Conservation (phyloP, 208 protist species). For the Trypanosoma lewisi region DNA sequence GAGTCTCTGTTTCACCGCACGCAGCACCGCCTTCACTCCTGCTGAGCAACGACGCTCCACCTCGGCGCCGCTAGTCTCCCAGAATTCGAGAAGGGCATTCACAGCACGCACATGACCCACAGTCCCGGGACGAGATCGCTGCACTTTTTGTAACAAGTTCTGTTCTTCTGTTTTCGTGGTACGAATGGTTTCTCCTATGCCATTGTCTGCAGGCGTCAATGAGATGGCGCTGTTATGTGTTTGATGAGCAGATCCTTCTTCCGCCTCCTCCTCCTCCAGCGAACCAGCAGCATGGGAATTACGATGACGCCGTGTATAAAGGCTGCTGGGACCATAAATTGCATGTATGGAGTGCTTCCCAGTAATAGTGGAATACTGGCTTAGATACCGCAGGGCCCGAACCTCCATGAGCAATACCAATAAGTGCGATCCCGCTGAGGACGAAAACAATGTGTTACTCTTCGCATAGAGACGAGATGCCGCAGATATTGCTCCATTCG, state of each 20-base stretch:
- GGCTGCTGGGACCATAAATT: constrained; percentile 27
- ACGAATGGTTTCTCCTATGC: not conserved
- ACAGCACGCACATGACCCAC: constrained; percentile 45
- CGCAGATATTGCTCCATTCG: not conserved
- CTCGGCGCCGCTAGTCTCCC: constrained; percentile 32
- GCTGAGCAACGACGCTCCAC: constrained; percentile 31
- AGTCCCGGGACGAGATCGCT: constrained; percentile 32
- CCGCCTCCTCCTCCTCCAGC: too few relatives aligned
- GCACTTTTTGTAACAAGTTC: constrained; percentile 17
- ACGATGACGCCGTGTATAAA: constrained; percentile 10
- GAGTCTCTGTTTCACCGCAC: not conserved
- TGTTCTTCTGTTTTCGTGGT: not conserved
- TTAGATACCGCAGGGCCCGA: constrained; percentile 64
- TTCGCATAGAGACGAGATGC: not conserved
- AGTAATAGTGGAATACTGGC: constrained; percentile 18
- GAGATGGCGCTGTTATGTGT: too few relatives aligned
- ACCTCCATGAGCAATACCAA: constrained; percentile 76
- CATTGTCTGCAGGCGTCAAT: not conserved
- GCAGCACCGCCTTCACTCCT: constrained; percentile 9
- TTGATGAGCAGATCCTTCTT: too few relatives aligned
- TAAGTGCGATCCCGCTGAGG: constrained; percentile 50
- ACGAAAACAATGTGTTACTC: constrained; percentile 30
- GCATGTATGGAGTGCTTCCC: constrained; percentile 1
- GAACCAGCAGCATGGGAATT: constrained; percentile 23
- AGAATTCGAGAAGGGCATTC: constrained; percentile 32